These are phyloP conservation scores for Inga leiocalycina DNA, from an alignment of 306 rosid species.

Conservation along the genomic window DNA sequence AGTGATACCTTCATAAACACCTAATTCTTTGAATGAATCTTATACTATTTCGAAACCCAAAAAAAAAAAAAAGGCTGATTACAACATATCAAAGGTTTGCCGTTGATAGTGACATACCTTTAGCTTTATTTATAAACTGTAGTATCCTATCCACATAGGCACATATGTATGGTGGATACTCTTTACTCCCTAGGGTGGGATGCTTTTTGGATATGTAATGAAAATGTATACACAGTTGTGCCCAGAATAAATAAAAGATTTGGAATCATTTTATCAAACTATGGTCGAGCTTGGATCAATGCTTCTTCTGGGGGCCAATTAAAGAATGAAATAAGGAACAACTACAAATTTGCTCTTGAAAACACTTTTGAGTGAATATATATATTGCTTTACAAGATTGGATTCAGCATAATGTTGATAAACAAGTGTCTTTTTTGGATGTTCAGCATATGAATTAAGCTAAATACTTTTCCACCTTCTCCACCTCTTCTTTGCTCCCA, in stretches of 20 bases:
- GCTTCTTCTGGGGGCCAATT: neutral
- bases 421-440: conserved; percentile 30
- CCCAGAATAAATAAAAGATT: conserved; percentile 12
- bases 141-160: neutral
- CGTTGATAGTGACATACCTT: neutral
- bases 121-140: neutral
- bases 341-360: conserved; percentile 22
- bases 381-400: conserved; percentile 12
- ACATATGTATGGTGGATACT: neutral
- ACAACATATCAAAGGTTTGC: neutral
- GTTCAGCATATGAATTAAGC: conserved; percentile 50
- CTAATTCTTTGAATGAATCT: neutral
- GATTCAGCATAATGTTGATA: conserved; percentile 29
- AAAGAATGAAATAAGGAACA: neutral
- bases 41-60: neutral
- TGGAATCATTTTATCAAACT: neutral
- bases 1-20: neutral
- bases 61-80: neutral
- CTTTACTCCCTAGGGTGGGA: neutral
- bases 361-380: conserved; percentile 14
- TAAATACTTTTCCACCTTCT: conserved; percentile 85
- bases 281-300: neutral
- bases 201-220: neutral
- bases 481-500: conserved; percentile 90
- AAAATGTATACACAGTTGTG: conserved; percentile 1